Base-by-base conservation (phyloP, 1,139 yeast species). In the Hanseniaspora gamundiae region DNA sequence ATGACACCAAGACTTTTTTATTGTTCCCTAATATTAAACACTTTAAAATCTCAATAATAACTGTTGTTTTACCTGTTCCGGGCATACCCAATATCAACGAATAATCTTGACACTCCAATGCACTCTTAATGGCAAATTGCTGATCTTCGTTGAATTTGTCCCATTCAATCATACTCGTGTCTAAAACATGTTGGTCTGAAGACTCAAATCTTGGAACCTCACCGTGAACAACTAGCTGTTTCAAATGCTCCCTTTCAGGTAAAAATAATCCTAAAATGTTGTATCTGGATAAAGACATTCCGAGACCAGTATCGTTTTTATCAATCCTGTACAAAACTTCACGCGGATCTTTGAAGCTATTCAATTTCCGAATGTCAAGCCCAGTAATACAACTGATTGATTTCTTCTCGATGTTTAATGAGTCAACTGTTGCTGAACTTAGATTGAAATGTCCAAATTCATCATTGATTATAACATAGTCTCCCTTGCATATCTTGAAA, bases 11-110 rank as follows among this genome's bases (percentile, higher is more conserved):
- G 0, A 91, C 81, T 22, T 16, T 36, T 0, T 84, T 68, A 54
- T 83, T 82, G 1, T 76, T 78, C 31, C 70, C 70, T 1, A 62
- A 61, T 0, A 80, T 82, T 30, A 91, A 62, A 35, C 72, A 64
- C 47, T 72, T 69, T 39, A 88, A 80, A 14, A 91, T 59, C 40
- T 80, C 79, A 0, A 94, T 85, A 47, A 91, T 85, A 0, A 88
- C 82, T 0, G 97, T 88, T 0, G 98, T 91, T 58, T 93, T 91
- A 14, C 99, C 99, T 0, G 98, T 91, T 2, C 99, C 99, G 0
- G 98, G 98, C 98, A 93, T 91, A 1, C 99, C 99, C 46, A 88
- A 65, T 29, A 91, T 74, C 51, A 91, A 67, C 2, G 91, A 69
- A 58, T 84, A 91, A 57, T 88, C 95, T 42, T 79, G 62, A 0